phyloP scores from a whole-genome alignment of 2,329 filamentous ascomycete genomes.

The Pleurostoma richardsiae region DNA sequence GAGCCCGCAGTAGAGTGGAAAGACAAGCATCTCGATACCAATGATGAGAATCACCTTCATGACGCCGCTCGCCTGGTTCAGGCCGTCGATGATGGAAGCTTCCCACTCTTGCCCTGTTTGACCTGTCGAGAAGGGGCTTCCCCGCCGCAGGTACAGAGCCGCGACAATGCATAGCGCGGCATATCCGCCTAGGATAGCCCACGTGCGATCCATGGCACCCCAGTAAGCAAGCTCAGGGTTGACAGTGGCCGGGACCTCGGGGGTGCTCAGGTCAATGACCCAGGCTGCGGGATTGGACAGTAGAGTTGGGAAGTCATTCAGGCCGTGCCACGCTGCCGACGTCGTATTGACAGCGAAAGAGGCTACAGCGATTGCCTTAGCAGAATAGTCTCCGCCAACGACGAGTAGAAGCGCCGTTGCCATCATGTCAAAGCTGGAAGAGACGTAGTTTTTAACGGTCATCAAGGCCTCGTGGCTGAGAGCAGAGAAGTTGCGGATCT shows the following conservation, averaged over 20 bases:
- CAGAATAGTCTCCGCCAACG: slow-evolving; percentile 33
- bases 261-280: slow-evolving; percentile 51
- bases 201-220: slow-evolving; percentile 59
- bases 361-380: slow-evolving; percentile 18
- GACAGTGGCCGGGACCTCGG: slow-evolving; percentile 29
- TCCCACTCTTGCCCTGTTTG: slow-evolving; percentile 61
- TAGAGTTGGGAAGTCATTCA: slow-evolving; percentile 24
- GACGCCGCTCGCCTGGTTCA: slow-evolving; percentile 92
- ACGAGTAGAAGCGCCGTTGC: slow-evolving; percentile 36
- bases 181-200: slow-evolving; percentile 79
- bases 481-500: slow-evolving; percentile 73
- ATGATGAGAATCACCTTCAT: slow-evolving; percentile 98
- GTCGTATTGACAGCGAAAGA: slow-evolving; percentile 13
- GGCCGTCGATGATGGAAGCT: slow-evolving; percentile 70
- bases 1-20: slow-evolving; percentile 91
- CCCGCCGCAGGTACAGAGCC: slow-evolving; percentile 72
- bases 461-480: slow-evolving; percentile 68
- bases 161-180: slow-evolving; percentile 68
- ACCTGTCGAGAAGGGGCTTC: slow-evolving; percentile 59
- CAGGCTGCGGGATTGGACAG: slow-evolving; percentile 47
- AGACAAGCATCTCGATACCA: slow-evolving; percentile 97
- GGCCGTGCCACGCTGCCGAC: slow-evolving; percentile 9
- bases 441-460: slow-evolving; percentile 50
- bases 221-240: slow-evolving; percentile 62
- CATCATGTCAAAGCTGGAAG: slow-evolving; percentile 30